Conservation (phyloP, 2,329 filamentous ascomycete genomes). For the Colletotrichum sp. region DNA sequence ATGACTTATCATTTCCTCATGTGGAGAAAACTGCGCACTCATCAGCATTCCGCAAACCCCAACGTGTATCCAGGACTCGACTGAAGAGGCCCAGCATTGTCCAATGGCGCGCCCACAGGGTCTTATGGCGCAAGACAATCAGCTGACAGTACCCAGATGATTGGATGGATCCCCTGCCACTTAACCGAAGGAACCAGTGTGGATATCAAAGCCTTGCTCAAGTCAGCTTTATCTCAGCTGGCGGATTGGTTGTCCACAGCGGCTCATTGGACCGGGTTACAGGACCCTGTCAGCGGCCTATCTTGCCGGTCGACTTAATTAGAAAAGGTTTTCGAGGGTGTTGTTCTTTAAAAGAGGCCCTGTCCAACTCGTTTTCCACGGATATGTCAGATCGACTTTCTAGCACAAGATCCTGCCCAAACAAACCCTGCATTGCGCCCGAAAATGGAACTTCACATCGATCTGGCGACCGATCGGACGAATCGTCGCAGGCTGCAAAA, state of each 20-base stretch:
- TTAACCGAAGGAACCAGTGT: background rate
- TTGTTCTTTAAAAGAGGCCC: background rate
- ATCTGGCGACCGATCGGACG: background rate
- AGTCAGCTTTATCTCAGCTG: background rate
- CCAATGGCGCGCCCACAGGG: background rate
- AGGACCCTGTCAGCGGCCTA: background rate
- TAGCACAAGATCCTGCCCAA: background rate
- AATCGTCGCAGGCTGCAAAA: background rate
- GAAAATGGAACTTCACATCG: background rate
- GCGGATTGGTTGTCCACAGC: background rate
- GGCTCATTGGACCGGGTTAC: background rate
- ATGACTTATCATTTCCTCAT: no score
- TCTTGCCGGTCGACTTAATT: background rate
- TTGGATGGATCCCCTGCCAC: background rate
- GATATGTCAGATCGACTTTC: background rate
- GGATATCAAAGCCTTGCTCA: background rate
- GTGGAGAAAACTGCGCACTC: no score
- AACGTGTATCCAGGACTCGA: background rate
- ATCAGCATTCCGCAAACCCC: no score
- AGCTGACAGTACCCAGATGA: background rate
- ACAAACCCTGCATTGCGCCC: no score
- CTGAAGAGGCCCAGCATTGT: background rate
- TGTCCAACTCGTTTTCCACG: background rate
- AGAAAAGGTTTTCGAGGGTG: background rate
- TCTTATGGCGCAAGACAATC: background rate